These are phyloP conservation scores for Rehmannia glutinosa DNA, from an alignment of 257 asterid genomes.

Conservation along the genomic window DNA sequence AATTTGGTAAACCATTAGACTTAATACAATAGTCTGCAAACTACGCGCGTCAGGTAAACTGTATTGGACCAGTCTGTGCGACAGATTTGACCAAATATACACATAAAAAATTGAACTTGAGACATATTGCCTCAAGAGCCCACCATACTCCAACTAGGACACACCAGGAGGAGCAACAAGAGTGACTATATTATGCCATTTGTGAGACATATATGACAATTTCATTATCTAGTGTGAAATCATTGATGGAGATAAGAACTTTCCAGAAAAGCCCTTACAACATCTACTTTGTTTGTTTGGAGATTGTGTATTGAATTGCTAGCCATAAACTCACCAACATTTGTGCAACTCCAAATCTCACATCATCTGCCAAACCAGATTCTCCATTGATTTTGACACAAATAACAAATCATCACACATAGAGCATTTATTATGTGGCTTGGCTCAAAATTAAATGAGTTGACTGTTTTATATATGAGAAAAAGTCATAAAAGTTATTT, in stretches of 20 bases:
- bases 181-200: no score
- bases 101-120: no score
- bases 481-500: not conserved
- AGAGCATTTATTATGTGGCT: constrained; percentile 19
- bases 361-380: constrained; percentile 9
- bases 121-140: no score
- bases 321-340: constrained; percentile 6
- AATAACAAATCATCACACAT: constrained; percentile 3
- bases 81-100: no score
- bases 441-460: constrained; percentile 16
- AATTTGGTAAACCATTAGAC: no score
- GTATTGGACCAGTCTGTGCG: no score
- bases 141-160: no score
- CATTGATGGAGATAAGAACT: not conserved
- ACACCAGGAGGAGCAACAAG: no score
- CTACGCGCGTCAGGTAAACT: no score
- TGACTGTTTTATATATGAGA: not conserved
- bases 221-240: not conserved
- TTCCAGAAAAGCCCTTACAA: not conserved
- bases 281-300: not conserved
- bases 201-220: not conserved
- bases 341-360: constrained; percentile 13
- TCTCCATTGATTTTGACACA: constrained; percentile 14
- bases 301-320: constrained; percentile 14
- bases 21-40: no score